A percentile compares a stretch with the other conserved stretches of the same genome.
phyloP scores from a whole-genome alignment of 179 eudicot species.

The Silene noctiflora region DNA sequence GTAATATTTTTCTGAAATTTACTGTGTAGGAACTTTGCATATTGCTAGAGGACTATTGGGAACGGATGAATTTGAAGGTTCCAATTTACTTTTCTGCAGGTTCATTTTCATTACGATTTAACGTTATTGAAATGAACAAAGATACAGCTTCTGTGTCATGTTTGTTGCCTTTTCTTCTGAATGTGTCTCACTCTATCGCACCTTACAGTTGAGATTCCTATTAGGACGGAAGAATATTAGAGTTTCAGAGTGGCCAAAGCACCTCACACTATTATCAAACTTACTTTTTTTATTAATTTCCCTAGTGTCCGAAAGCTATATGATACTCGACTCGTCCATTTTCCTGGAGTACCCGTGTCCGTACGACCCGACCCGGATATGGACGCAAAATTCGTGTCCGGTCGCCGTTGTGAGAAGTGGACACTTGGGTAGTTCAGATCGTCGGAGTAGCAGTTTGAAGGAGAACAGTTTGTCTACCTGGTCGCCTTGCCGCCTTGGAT shows the following conservation, averaged over 20 bases:
- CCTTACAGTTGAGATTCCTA: background rate
- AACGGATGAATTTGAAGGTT: conserved; percentile 79
- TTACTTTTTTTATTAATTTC: too few relatives aligned
- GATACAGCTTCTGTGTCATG: background rate
- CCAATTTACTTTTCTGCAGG: conserved; percentile 96
- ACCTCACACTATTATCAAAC: too few relatives aligned
- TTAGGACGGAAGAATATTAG: background rate
- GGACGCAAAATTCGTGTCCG: too few relatives aligned
- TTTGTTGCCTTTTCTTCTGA: background rate
- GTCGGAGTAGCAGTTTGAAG: too few relatives aligned
- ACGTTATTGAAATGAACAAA: conserved; percentile 5
- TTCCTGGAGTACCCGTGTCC: too few relatives aligned
- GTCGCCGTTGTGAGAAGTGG: too few relatives aligned
- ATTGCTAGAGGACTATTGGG: conserved; percentile 88
- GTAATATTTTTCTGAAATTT: conserved; percentile 6
- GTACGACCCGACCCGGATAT: too few relatives aligned
- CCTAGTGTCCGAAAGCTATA: too few relatives aligned
- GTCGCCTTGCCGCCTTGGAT: too few relatives aligned
- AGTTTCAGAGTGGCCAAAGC: background rate
- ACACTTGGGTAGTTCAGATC: too few relatives aligned
- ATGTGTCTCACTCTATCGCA: background rate
- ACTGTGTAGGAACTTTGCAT: conserved; percentile 68
- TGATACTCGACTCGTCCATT: too few relatives aligned
- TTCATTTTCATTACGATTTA: conserved; percentile 22
- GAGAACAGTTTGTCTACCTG: too few relatives aligned